Evolutionary conservation across 176 grass and related monocot species (phyloP), one percentile per base, ranked within the genome.

Genomic region (Microstegium vimineum): DNA sequence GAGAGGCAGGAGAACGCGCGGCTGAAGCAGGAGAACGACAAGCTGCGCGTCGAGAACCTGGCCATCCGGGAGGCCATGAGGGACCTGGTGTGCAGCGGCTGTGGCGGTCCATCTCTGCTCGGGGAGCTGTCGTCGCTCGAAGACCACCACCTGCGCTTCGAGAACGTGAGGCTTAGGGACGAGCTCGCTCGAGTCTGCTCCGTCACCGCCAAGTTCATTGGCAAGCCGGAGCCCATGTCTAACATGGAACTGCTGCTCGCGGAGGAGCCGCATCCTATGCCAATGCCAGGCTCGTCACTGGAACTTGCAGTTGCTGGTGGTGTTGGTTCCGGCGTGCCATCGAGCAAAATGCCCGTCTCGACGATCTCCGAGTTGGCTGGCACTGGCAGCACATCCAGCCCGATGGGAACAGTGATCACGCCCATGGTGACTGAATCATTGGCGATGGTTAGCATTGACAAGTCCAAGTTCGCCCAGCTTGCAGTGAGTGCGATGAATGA

Each of bases 121-220:
- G 85, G 87, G 10, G 77, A 91, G 1, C 8, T 91, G 36, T 92
- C 89, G 36, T 92, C 89, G n/a, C 66, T 89, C 60, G 85, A 91
- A 67, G 97, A 94, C 49, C 91, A 90, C 42, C 77, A 92, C 62
- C 81, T 99, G 46, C 73, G 93, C 71, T 33, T 94, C 20, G 89
- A 99, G 91, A 99, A 99, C 86, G 97, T 85, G 0, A 80, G 78
- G 31, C 85, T 99, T 51, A 94, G 86, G 51, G 91, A 90, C 61
- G 97, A 99, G 77, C 93, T 99, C 79, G 67, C 49, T 42, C 91
- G 91, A 7, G 78, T 90, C 60, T 94, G 91, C 84, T 78, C 87
- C 16, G 76, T 99, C 61, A 73, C 91, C 0, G 89, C 93, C 37
- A 92, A 83, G 43, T 86, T 95, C 87, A 70, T 92, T 0, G 85